A percentile compares a stretch with the other conserved stretches of the same genome.
phyloP scores from a whole-genome alignment of 345 rosid species.

The Murraya koenigii region DNA sequence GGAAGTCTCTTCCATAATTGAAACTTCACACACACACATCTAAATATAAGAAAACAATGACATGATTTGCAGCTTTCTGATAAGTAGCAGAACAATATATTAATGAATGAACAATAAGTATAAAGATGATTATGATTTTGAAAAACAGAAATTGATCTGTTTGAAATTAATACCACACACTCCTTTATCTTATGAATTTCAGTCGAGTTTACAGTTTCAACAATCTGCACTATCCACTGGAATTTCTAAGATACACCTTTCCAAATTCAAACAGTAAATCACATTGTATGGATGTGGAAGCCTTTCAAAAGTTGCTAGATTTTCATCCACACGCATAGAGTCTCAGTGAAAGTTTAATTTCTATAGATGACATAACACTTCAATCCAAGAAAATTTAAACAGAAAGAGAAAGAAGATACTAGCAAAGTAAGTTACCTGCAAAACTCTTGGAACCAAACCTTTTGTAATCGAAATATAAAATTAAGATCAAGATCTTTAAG shows the following conservation, averaged over 20 bases:
- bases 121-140: neutral
- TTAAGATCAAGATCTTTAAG: slow-evolving; percentile 98
- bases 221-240: neutral
- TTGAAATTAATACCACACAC: neutral
- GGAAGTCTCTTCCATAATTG: neutral
- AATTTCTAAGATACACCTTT: neutral
- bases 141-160: neutral
- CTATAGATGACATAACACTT: neutral
- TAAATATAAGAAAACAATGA: neutral
- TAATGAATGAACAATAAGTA: neutral
- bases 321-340: neutral
- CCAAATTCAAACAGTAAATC: neutral
- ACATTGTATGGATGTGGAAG: neutral
- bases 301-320: neutral
- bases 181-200: neutral
- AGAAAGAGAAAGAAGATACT: neutral
- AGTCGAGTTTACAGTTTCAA: neutral
- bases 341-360: neutral
- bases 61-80: neutral
- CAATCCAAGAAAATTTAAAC: neutral
- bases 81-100: neutral
- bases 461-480: slow-evolving; percentile 66
- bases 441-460: slow-evolving; percentile 82
- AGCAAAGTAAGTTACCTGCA: slow-evolving; percentile 54
- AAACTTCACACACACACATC: neutral